These are phyloP conservation scores for Climacium dendroides DNA, from an alignment of 225 moss, liverwort and hornwort species.

Conservation along the genomic window DNA sequence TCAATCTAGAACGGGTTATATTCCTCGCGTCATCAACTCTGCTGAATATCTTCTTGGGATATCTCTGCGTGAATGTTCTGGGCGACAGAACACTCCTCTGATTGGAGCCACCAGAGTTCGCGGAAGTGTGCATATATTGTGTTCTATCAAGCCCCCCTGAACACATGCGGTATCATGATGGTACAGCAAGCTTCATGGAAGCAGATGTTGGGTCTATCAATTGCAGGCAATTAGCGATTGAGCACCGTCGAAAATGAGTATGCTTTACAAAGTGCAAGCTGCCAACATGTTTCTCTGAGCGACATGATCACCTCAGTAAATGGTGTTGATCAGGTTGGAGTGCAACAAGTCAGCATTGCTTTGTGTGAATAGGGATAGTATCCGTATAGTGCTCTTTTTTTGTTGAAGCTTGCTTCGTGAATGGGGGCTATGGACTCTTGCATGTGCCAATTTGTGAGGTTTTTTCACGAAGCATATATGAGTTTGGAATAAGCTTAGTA, in stretches of 20 bases:
- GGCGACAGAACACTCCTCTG: neutral
- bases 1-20: neutral
- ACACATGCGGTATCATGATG: neutral
- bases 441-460: neutral
- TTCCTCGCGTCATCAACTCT: neutral
- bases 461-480: neutral
- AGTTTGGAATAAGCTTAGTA: neutral
- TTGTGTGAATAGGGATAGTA: slow-evolving; percentile 15
- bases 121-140: slow-evolving; percentile 21
- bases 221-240: neutral
- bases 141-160: neutral
- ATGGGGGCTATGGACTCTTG: neutral
- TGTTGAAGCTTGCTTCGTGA: slow-evolving; percentile 4
- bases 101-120: slow-evolving; percentile 2
- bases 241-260: neutral
- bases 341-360: neutral
- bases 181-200: neutral
- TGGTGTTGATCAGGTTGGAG: neutral
- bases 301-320: neutral
- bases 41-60: neutral
- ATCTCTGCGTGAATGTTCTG: neutral
- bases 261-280: neutral
- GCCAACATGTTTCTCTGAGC: neutral
- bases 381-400: neutral
- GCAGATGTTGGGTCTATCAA: slow-evolving; percentile 1